Evolutionary conservation across 2,329 filamentous ascomycete genomes (phyloP), one percentile per base, ranked within the genome.

Genomic region (Dothideomycetidae sp.): DNA sequence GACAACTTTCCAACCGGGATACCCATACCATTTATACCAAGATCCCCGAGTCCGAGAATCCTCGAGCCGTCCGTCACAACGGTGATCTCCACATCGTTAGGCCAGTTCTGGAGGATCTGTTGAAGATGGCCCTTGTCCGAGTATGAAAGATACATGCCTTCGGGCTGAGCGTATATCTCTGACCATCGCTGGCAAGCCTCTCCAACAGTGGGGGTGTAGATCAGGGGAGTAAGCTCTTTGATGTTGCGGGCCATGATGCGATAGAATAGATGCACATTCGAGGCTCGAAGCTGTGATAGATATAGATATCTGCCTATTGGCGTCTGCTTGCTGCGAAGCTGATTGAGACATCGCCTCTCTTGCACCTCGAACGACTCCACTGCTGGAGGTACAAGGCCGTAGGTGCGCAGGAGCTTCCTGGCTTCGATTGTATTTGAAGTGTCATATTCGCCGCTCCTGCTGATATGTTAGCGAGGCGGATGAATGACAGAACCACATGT

Each of bases 181-280:
- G 86, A 93, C 74, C 93, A 98, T 62, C 88, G 80, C 56, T 93
- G 69, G 66, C 90, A 98, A 48, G 93, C 90, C 58, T 96, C 88
- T 52, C 90, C 90, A 51, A 98, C 85, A 53, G 81, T 86, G 31
- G 82, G 82, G 12, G 82, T 90, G 65, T 90, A 90, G 51, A 90
- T 82, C 46, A 88, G 66, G 33, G 82, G 82, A 63, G 84, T 86
- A 48, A 88, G 64, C 51, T 85, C 79, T 62, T 69, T 70, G 60
- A 71, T 59, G 61, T 88, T 77, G 59, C 83, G 73, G 46, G 84
- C 80, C 45, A 88, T 67, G 44, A 88, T 69, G 47, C 82, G 73
- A 67, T 84, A 88, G 67, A 88, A 90, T 41, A 90, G 71, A 57
- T 88, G 78, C 44, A 74, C 70, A 56, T 86, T 88, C 51, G 77